phyloP scores from a whole-genome alignment of 1,284 basidiomycete species.

The Microbotryum scabiosae region DNA sequence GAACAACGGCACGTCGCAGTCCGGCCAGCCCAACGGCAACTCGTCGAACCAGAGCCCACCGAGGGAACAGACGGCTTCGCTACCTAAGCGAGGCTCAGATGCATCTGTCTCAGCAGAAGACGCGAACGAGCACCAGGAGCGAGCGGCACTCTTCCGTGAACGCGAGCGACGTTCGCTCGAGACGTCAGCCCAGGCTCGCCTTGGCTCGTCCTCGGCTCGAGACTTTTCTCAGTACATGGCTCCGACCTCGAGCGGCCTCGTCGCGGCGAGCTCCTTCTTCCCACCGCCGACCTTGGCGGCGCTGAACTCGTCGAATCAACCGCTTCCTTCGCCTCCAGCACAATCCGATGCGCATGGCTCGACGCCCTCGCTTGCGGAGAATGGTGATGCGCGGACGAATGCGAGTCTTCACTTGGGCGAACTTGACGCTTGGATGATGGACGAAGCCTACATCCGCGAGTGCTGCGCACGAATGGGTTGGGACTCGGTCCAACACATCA shows the following conservation, averaged over 20 bases:
- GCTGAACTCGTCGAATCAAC: constrained; percentile 1
- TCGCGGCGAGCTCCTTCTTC: constrained; percentile 15
- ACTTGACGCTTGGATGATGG: constrained; percentile 30
- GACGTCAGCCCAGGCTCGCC: constrained; percentile 6
- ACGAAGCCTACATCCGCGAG: constrained; percentile 29
- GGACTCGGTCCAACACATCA: constrained; percentile 26
- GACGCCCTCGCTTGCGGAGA: no score
- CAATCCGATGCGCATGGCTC: not conserved
- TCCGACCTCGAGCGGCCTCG: not conserved
- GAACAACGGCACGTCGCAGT: not conserved
- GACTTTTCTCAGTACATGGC: not conserved
- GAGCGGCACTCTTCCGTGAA: constrained; percentile 22
- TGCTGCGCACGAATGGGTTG: constrained; percentile 30
- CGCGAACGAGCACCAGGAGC: constrained; percentile 17
- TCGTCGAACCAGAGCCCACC: not conserved
- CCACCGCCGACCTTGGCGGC: constrained; percentile 6
- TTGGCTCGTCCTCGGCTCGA: constrained; percentile 7
- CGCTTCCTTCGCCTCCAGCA: not conserved
- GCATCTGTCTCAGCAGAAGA: no score
- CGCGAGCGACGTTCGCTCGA: constrained; percentile 25
- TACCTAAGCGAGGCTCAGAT: constrained; percentile 6
- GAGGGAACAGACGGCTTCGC: no score
- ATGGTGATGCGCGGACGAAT: constrained; percentile 3
- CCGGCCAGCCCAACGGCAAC: not conserved
- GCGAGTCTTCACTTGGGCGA: constrained; percentile 29